Percentiles rank a stretch among this genome's conserved stretches.
These are phyloP conservation scores for Eleusine coracana DNA, from an alignment of 176 grass and related monocot species.

Conservation along the genomic window DNA sequence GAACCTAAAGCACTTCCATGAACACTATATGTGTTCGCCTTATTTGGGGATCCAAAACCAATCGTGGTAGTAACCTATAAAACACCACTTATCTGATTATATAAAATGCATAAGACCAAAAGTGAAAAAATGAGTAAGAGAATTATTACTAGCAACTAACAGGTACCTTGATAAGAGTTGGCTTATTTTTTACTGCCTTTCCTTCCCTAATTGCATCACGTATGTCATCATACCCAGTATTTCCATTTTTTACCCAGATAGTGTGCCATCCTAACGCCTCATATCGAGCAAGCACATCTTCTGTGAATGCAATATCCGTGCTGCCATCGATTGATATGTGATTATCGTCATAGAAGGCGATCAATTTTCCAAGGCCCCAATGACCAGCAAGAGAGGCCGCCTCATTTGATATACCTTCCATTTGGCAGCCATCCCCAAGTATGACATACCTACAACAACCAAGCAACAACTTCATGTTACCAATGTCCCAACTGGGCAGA, in stretches of 20 bases:
- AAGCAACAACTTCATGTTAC: constrained; percentile 2
- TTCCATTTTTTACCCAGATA: constrained; percentile 92
- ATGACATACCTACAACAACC: constrained; percentile 65
- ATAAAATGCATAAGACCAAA: background rate
- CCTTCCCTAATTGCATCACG: constrained; percentile 81
- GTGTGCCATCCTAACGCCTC: constrained; percentile 93
- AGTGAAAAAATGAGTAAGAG: constrained; percentile 13
- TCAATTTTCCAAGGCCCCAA: constrained; percentile 91
- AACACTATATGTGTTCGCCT: constrained; percentile 77
- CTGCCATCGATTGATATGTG: constrained; percentile 95
- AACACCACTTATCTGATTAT: background rate
- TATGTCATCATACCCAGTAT: constrained; percentile 84
- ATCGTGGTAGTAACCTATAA: constrained; percentile 88
- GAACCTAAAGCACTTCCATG: constrained; percentile 89
- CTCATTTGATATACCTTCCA: constrained; percentile 94
- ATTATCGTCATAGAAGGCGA: constrained; percentile 97
- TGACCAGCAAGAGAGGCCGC: constrained; percentile 81
- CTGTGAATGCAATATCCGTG: constrained; percentile 83
- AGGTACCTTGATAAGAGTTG: constrained; percentile 84
- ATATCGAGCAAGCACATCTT: constrained; percentile 74
- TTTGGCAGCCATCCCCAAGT: constrained; percentile 87
- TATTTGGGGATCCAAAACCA: constrained; percentile 92
- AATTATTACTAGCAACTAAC: background rate
- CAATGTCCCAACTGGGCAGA: background rate
- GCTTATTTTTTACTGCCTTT: constrained; percentile 77